Evolutionary conservation across 257 asterid species (phyloP).

Genomic region (Solanum etuberosum): DNA sequence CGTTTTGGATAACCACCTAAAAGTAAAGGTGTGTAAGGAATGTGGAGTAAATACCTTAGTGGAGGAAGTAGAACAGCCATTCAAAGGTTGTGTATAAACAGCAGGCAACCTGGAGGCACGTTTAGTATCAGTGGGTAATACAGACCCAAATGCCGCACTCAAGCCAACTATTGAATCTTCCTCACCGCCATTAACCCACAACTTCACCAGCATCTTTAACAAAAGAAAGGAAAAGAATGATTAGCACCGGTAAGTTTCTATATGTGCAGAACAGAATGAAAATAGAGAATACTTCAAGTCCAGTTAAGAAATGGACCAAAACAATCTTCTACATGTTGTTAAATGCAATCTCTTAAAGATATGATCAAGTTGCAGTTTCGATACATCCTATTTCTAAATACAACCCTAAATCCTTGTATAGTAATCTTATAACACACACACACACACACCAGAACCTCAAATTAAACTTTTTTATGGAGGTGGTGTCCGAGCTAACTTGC

Average conservation of each 20-base stretch:
- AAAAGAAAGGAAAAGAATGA: neutral
- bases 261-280: neutral
- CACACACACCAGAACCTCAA: neutral
- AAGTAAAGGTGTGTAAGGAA: neutral
- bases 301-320: neutral
- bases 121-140: conserved; percentile 40
- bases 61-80: conserved; percentile 54
- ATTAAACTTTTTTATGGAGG: neutral
- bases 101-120: conserved; percentile 40
- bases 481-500: neutral
- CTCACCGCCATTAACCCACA: conserved; percentile 54
- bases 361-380: neutral
- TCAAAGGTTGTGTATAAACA: conserved; percentile 38
- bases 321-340: neutral
- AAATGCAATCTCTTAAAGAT: neutral
- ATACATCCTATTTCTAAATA: neutral
- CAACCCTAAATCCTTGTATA: neutral
- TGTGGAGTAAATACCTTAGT: conserved; percentile 32
- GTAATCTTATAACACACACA: neutral
- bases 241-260: neutral
- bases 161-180: conserved; percentile 46
- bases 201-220: conserved; percentile 58
- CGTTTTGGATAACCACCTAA: neutral
- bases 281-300: neutral
- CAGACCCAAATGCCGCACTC: conserved; percentile 73